A percentile compares a stretch with the other conserved stretches of the same genome.
phyloP scores from a whole-genome alignment of 2,329 filamentous ascomycete genomes.

The Akanthomyces muscarius region DNA sequence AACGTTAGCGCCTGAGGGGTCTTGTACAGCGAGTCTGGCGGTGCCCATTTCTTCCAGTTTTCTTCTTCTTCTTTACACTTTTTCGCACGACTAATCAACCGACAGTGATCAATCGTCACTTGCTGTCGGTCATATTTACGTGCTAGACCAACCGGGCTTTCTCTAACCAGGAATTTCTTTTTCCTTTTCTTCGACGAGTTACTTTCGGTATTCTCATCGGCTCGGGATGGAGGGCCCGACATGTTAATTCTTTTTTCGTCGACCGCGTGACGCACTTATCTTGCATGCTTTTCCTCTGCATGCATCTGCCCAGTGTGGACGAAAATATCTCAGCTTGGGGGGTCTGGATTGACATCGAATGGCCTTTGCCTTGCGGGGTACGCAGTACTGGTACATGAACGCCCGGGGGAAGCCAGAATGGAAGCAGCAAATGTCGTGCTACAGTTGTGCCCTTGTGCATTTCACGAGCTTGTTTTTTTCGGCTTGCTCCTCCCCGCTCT shows the following conservation, averaged over 20 bases:
- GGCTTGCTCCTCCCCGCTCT: neutral
- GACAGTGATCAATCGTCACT: slow-evolving; percentile 45
- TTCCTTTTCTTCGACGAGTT: slow-evolving; percentile 18
- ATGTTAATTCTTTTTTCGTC: neutral
- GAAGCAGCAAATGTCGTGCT: neutral
- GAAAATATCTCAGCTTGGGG: neutral
- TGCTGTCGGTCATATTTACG: slow-evolving; percentile 57
- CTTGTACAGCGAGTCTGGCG: neutral
- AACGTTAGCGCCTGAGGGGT: neutral
- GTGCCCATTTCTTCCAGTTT: neutral
- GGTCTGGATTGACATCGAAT: neutral
- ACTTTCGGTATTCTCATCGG: slow-evolving; percentile 12
- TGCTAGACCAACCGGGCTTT: slow-evolving; percentile 47
- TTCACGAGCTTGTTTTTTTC: neutral
- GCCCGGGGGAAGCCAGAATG: neutral
- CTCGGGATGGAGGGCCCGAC: slow-evolving; percentile 18
- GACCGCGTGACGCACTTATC: neutral
- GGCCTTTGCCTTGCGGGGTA: too few species aligned
- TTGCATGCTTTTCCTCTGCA: neutral
- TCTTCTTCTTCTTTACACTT: slow-evolving; percentile 40
- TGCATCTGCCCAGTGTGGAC: neutral
- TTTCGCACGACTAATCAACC: slow-evolving; percentile 58
- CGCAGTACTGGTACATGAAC: too few species aligned
- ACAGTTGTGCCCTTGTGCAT: neutral
- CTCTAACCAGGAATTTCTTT: slow-evolving; percentile 20